A percentile compares a stretch with the other conserved stretches of the same genome.
Evolutionary conservation across 495 filamentous ascomycete species (phyloP).

Genomic region (Margaritispora aquatica): DNA sequence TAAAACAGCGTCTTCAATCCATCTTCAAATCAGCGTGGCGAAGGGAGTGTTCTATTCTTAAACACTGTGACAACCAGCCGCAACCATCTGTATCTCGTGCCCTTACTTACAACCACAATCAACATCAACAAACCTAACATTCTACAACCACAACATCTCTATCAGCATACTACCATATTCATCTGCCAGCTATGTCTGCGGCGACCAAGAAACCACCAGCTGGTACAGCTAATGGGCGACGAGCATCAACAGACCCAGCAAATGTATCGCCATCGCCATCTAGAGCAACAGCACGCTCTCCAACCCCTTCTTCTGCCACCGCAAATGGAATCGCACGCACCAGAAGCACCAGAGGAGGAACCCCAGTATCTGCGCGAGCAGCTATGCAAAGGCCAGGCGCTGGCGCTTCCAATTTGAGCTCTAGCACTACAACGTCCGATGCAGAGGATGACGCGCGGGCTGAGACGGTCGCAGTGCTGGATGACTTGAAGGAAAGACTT

Average conservation of each 20-base stretch:
- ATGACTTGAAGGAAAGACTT: conserved; percentile 76
- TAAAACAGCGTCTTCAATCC: too few species aligned
- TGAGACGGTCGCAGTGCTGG: conserved; percentile 71
- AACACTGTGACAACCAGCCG: not conserved
- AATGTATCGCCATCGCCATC: conserved; percentile 16
- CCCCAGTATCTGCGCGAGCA: conserved; percentile 64
- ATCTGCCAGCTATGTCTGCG: conserved; percentile 19
- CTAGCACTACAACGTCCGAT: conserved; percentile 48
- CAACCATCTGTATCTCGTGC: not conserved
- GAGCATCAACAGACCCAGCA: conserved; percentile 19
- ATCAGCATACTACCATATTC: not conserved
- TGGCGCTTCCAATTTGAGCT: conserved; percentile 51
- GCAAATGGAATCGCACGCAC: conserved; percentile 34
- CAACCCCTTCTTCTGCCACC: conserved; percentile 20
- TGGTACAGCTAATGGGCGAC: conserved; percentile 12
- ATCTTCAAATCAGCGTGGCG: not conserved
- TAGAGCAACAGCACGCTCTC: conserved; percentile 16
- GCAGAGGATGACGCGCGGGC: conserved; percentile 48
- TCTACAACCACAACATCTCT: not conserved
- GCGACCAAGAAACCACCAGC: conserved; percentile 21
- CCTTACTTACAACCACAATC: not conserved
- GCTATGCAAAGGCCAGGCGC: conserved; percentile 52
- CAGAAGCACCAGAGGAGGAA: conserved; percentile 45
- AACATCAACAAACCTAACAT: conserved; percentile 7
- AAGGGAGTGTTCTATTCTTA: not conserved